These are phyloP conservation scores for Francoa sonchifolia DNA, from an alignment of 441 rosid genomes.

Conservation along the genomic window DNA sequence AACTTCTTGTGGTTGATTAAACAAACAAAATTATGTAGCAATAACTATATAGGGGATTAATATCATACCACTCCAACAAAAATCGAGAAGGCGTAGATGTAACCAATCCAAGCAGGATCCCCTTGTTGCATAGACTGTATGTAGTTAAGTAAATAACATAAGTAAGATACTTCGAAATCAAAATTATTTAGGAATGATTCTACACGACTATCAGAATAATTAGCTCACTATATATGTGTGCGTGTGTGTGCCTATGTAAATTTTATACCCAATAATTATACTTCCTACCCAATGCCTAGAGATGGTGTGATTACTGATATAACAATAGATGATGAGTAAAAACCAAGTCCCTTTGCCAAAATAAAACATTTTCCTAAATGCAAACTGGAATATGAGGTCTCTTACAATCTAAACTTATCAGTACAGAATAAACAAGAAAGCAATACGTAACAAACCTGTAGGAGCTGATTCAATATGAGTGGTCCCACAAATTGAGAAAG, in stretches of 20 bases:
- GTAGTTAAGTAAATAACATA: slow-evolving; percentile 13
- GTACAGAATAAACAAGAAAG: slow-evolving; percentile 6
- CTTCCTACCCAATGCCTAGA: not conserved
- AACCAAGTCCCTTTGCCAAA: not conserved
- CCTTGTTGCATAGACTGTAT: slow-evolving; percentile 98
- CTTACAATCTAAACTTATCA: slow-evolving; percentile 5
- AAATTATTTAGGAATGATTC: slow-evolving; percentile 2
- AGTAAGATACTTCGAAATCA: slow-evolving; percentile 5
- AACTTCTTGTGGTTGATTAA: too few species aligned
- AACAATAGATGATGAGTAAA: not conserved
- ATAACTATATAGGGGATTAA: not conserved
- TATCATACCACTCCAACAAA: slow-evolving; percentile 89
- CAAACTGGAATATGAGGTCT: not conserved
- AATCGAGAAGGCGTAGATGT: slow-evolving; percentile 78
- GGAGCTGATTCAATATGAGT: slow-evolving; percentile 65
- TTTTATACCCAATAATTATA: too few species aligned
- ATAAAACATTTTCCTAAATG: not conserved
- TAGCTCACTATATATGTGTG: too few species aligned
- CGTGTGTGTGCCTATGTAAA: too few species aligned
- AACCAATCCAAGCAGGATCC: slow-evolving; percentile 94
- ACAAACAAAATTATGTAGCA: too few species aligned
- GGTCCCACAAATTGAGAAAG: slow-evolving; percentile 97
- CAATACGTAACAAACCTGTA: slow-evolving; percentile 48
- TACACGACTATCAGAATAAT: slow-evolving; percentile 1
- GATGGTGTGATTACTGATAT: not conserved